These are phyloP conservation scores for Microbotryum lychnidis-dioicae DNA, from an alignment of 1,284 basidiomycete genomes.

Conservation along the genomic window DNA sequence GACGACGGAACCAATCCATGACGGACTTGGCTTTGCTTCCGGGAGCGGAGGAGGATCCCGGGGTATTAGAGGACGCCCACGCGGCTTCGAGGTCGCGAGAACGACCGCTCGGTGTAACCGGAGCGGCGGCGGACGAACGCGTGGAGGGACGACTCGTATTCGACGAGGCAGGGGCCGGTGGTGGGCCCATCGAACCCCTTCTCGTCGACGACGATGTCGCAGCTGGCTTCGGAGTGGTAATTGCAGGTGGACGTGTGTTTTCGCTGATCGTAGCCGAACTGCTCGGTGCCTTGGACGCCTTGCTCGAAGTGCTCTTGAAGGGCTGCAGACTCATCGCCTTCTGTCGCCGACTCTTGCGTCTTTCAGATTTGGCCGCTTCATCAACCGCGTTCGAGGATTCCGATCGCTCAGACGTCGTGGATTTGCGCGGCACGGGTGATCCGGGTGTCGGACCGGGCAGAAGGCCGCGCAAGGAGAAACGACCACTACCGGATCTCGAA, in stretches of 20 bases:
- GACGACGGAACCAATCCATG: conserved; percentile 57
- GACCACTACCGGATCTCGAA: conserved; percentile 34
- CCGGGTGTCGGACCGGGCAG: conserved; percentile 42
- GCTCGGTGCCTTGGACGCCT: not conserved
- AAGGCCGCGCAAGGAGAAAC: conserved; percentile 61
- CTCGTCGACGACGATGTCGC: not conserved
- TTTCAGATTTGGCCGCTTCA: conserved; percentile 23
- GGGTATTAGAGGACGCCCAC: conserved; percentile 15
- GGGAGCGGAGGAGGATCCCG: conserved; percentile 1
- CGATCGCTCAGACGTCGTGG: not conserved
- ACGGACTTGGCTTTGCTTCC: conserved; percentile 51
- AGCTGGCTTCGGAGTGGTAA: conserved; percentile 1
- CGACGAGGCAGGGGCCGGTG: conserved; percentile 7
- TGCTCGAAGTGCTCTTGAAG: conserved; percentile 17
- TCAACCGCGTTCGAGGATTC: conserved; percentile 12
- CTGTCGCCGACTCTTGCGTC: conserved; percentile 21
- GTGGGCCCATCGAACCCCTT: not conserved
- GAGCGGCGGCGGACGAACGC: conserved; percentile 32
- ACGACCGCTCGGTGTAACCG: conserved; percentile 32
- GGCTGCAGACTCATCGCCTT: conserved; percentile 31
- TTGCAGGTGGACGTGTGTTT: not conserved
- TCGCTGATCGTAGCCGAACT: no score
- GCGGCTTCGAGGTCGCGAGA: conserved; percentile 31
- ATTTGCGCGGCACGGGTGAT: not conserved
- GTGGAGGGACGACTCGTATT: conserved; percentile 39